Base-by-base conservation (phyloP, 768 basidiomycete genomes). In the Agaricus blazei region DNA sequence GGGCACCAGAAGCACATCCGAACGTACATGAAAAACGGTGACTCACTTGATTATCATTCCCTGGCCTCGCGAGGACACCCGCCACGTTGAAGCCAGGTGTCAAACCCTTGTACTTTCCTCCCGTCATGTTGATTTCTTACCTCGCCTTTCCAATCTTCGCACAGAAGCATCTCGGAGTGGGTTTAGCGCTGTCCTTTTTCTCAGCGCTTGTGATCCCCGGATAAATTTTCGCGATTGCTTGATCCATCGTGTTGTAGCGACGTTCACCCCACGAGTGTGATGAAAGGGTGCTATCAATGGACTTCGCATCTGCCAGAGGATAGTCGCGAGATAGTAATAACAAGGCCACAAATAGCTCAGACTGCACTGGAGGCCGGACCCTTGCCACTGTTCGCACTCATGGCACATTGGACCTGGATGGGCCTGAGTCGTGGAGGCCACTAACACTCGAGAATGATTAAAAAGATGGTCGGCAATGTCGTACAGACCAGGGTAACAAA, bases 231-330 rank as follows among this genome's bases (percentile, higher is more conserved):
- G 51, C 51, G 19, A 31, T 31, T 14, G 51, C 51, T n/a, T 52
- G 51, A 42, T 52, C 44, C 51, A n/a, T 52, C 28, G 51, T 42
- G 9, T 52, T 12, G 41, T 52, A 15, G 51, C 51, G 19, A 42
- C 41, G 14, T 42, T 52, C 40, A 29, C 28, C 8, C 19, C 19
- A 29, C 44, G 27, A 42, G 41, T n/a, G 51, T 28, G 7, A 29
- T 52, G 28, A 42, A 41, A 19, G 51, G 44, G 6, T 28, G 28
- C 14, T 52, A 42, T 40, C 28, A n/a, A 31, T 52, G 51, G 51
- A 34, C 42, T 42, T 43, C 44, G 6, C 27, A 43, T n/a, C 28
- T 31, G 3, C 8, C 44, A 12, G 28, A 52, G 24, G 40, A 52
- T 19, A 43, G 51, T 19, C 41, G 51, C 14, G 40, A 42, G 12